phyloP scores from a whole-genome alignment of 129 eudicot species.

The Scalesia atractyloides region DNA sequence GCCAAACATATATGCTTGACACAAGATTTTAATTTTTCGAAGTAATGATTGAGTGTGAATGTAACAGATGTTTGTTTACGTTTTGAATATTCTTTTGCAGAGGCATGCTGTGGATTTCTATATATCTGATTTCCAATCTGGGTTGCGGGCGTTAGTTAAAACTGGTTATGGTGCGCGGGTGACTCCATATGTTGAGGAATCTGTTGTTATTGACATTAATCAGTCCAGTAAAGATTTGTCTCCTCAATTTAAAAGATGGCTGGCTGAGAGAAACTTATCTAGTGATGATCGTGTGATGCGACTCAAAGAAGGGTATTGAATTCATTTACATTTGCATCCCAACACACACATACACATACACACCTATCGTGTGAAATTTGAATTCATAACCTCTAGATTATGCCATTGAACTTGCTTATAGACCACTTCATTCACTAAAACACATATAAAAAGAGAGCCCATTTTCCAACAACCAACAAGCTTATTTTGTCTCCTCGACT shows the following conservation, averaged over 20 bases:
- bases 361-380: no score
- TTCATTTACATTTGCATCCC: no score
- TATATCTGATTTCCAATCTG: constrained; percentile 71
- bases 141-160: constrained; percentile 67
- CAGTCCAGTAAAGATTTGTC: constrained; percentile 60
- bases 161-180: constrained; percentile 71
- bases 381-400: no score
- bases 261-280: constrained; percentile 53
- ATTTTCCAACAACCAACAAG: no score
- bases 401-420: no score
- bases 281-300: constrained; percentile 70
- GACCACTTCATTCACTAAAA: no score
- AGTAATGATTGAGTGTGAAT: no score
- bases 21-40: background rate
- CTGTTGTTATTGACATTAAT: constrained; percentile 53
- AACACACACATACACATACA: no score
- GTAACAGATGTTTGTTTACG: background rate
- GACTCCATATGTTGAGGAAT: constrained; percentile 67
- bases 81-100: constrained; percentile 30
- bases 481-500: no score
- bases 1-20: constrained; percentile 3
- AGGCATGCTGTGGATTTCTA: constrained; percentile 64
- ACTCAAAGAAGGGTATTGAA: constrained; percentile 62
- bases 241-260: constrained; percentile 60
- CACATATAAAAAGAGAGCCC: no score